A percentile compares a stretch with the other conserved stretches of the same genome.
These are phyloP conservation scores for Mycena indigotica DNA, from an alignment of 768 basidiomycete genomes.

Conservation along the genomic window DNA sequence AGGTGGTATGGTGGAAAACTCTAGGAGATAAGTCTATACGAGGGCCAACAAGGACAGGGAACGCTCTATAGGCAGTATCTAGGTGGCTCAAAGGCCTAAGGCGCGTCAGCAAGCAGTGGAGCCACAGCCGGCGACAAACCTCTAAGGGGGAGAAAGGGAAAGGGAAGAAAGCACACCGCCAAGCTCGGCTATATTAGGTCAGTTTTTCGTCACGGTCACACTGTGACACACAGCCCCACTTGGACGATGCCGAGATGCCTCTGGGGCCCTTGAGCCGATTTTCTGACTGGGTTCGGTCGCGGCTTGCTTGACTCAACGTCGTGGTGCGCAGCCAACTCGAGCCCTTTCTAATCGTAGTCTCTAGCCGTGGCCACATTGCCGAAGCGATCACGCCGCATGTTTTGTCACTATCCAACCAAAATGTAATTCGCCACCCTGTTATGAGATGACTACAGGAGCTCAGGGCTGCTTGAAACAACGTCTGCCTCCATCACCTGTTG, in stretches of 20 bases:
- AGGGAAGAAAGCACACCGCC: background rate
- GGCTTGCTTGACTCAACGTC: too few species aligned
- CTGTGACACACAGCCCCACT: background rate
- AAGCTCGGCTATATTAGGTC: slow-evolving; percentile 26
- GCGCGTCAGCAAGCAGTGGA: background rate
- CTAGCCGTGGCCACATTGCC: too few species aligned
- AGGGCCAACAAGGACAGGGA: slow-evolving; percentile 60
- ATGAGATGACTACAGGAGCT: background rate
- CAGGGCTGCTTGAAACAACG: background rate
- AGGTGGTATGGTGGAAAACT: slow-evolving; percentile 30
- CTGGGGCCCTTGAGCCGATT: too few species aligned
- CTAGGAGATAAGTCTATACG: slow-evolving; percentile 38
- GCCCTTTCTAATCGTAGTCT: background rate
- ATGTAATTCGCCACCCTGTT: background rate
- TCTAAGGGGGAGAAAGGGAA: slow-evolving; percentile 37
- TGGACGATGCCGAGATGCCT: background rate
- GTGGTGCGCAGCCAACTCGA: background rate
- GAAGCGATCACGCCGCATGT: too few species aligned
- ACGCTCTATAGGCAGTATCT: slow-evolving; percentile 63
- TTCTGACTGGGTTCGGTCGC: too few species aligned
- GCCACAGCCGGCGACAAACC: background rate
- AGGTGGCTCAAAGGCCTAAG: slow-evolving; percentile 41
- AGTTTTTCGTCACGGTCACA: background rate
- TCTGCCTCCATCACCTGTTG: background rate
- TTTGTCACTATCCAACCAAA: background rate